phyloP scores from a whole-genome alignment of 192 early-diverging fungal genomes.

The Glomus cerebriforme region DNA sequence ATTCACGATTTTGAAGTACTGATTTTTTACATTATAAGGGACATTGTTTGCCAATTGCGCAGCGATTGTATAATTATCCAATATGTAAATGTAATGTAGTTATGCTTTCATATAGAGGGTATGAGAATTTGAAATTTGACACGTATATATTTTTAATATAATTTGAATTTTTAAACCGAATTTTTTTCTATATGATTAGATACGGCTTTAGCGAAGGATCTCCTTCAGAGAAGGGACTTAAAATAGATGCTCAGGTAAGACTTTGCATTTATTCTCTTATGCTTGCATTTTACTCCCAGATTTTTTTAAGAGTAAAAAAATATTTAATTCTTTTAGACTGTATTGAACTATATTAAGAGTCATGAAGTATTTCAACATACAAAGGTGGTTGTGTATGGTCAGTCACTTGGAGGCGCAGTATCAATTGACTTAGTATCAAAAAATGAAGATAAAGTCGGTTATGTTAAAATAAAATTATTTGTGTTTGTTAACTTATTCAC shows the following conservation, averaged over 20 bases:
- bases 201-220: constrained; percentile 87
- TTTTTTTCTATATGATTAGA: constrained; percentile 36
- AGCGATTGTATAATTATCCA: constrained; percentile 56
- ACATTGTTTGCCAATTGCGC: constrained; percentile 92
- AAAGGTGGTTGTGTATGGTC: constrained; percentile 87
- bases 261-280: neutral
- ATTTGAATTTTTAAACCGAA: neutral
- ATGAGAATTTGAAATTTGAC: constrained; percentile 7
- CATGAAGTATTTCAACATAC: constrained; percentile 75
- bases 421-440: constrained; percentile 81
- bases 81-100: constrained; percentile 80
- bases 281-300: neutral
- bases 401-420: constrained; percentile 96
- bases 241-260: constrained; percentile 78
- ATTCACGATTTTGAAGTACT: neutral
- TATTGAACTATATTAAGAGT: constrained; percentile 78
- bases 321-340: constrained; percentile 52
- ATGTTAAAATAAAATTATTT: neutral
- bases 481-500: neutral
- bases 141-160: neutral
- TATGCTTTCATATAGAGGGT: constrained; percentile 96
- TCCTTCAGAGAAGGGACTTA: constrained; percentile 83
- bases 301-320: neutral
- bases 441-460: constrained; percentile 57
- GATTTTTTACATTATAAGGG: constrained; percentile 52